Base-by-base conservation (phyloP, 1,139 yeast genomes). In the Hanseniaspora gamundiae region DNA sequence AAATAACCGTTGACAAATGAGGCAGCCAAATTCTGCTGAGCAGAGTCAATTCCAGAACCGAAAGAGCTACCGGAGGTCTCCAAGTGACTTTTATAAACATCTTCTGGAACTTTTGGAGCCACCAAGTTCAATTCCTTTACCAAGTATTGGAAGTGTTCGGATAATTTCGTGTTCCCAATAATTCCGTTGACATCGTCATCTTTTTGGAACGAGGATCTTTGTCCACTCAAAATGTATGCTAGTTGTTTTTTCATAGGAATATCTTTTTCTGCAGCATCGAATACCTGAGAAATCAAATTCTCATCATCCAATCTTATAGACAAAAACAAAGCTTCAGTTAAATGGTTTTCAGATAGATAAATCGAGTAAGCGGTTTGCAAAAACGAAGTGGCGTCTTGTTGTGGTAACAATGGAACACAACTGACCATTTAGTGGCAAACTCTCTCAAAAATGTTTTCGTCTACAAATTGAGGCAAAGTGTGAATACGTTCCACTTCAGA, bases 21-120 rank as follows among this genome's bases (percentile, higher is more conserved):
- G 5, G 94, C 80, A n/a, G 97, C 98, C 56, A 91, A 71, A 61
- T 88, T 91, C 64, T 91, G 97, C 60, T 87, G 88, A 17, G 96
- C 95, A 38, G 95, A 84, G 62, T 87, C 96, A 52, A 87, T 70
- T n/a, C 82, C 74, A 4, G 82, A 73, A 42, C 57, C 58, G 2
- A 55, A 58, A 2, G 82, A 74, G 28, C 77, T 70, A 29, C 81
- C 71, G 17, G 83, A 68, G 51, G 72, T 76, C 58, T 88, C 97
- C 55, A 88, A 70, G 60, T 91, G 95, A 28, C 88, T 78, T 62
- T 88, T 88, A 67, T 87, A 88, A 48, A 91, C 76, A 64, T 93
- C 98, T 65, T 88, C 96, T 10, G 98, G 98, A 16, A 83, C 83
- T 63, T 85, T 85, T 44, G 97, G 94, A 44, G 83, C 91, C 53